Evolutionary conservation across 352 stramenopile species (phyloP).

Genomic region (Peronospora tabacina): DNA sequence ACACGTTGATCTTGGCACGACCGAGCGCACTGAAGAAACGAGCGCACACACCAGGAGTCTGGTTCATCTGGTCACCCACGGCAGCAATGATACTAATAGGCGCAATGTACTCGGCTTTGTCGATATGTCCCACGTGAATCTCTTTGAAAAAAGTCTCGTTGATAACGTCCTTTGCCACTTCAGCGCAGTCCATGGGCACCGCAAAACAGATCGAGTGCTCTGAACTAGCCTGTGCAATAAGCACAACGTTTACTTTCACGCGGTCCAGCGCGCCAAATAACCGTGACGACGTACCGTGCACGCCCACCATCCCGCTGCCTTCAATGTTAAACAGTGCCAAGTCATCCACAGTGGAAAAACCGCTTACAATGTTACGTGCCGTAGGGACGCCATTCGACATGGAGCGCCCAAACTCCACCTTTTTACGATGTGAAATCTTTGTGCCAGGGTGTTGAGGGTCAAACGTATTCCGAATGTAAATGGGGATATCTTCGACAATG

Average conservation of each 20-base stretch:
- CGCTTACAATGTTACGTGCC: conserved; percentile 72
- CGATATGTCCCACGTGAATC: conserved; percentile 76
- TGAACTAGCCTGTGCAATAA: conserved; percentile 92
- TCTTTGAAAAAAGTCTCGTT: conserved; percentile 86
- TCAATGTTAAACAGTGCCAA: conserved; percentile 94
- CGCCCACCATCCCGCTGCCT: conserved; percentile 91
- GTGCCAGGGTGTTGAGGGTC: conserved; percentile 77
- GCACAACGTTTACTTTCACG: conserved; percentile 89
- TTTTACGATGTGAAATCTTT: conserved; percentile 63
- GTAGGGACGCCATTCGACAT: conserved; percentile 52
- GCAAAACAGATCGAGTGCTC: conserved; percentile 95
- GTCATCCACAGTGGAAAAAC: conserved; percentile 91
- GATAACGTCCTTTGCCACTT: conserved; percentile 62
- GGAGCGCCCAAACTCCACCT: conserved; percentile 49
- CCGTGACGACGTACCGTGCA: conserved; percentile 88
- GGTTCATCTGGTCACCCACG: conserved; percentile 92
- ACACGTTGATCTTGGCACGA: conserved; percentile 91
- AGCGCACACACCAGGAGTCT: conserved; percentile 87
- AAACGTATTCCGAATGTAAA: conserved; percentile 97
- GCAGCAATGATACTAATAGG: conserved; percentile 93
- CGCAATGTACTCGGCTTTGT: conserved; percentile 76
- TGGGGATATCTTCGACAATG: conserved; percentile 89
- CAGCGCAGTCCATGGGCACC: conserved; percentile 67
- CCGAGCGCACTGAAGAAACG: conserved; percentile 92
- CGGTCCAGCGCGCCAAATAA: conserved; percentile 90